A percentile compares a stretch with the other conserved stretches of the same genome.
phyloP scores from a whole-genome alignment of 2,329 filamentous ascomycete genomes.

The Aspergillus ochraceus region DNA sequence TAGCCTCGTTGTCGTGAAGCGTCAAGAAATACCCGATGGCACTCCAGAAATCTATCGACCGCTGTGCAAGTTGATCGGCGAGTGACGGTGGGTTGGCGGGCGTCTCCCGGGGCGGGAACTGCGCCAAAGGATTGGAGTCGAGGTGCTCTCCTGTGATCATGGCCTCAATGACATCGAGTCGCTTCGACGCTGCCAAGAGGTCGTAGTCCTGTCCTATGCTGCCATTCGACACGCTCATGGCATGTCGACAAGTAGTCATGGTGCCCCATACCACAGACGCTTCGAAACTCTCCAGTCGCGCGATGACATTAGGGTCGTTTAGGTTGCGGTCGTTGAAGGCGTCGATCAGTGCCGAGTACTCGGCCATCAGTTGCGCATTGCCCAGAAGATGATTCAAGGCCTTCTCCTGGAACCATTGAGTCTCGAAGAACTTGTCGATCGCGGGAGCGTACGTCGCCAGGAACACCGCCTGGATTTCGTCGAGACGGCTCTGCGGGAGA shows the following conservation, averaged over 20 bases:
- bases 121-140: constrained; percentile 49
- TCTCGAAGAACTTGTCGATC: constrained; percentile 76
- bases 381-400: constrained; percentile 55
- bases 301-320: constrained; percentile 36
- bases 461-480: constrained; percentile 71
- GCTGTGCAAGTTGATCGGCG: constrained; percentile 55
- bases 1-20: constrained; percentile 60
- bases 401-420: constrained; percentile 71
- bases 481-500: constrained; percentile 50
- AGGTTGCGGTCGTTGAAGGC: constrained; percentile 43
- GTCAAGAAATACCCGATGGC: constrained; percentile 71
- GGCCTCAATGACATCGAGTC: constrained; percentile 73
- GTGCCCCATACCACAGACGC: constrained; percentile 62
- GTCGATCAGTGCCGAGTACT: constrained; percentile 65
- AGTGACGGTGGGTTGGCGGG: constrained; percentile 36
- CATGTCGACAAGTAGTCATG: constrained; percentile 53
- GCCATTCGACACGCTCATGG: constrained; percentile 35
- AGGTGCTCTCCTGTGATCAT: constrained; percentile 73
- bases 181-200: constrained; percentile 63
- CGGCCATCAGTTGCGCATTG: constrained; percentile 62
- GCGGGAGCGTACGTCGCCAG: constrained; percentile 73
- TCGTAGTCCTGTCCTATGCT: constrained; percentile 54
- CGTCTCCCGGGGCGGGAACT: constrained; percentile 41
- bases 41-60: constrained; percentile 81
- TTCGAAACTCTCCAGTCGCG: constrained; percentile 53